phyloP scores from a whole-genome alignment of 805 yeast genomes.

The Groenewaldozyma salmanticensis region DNA sequence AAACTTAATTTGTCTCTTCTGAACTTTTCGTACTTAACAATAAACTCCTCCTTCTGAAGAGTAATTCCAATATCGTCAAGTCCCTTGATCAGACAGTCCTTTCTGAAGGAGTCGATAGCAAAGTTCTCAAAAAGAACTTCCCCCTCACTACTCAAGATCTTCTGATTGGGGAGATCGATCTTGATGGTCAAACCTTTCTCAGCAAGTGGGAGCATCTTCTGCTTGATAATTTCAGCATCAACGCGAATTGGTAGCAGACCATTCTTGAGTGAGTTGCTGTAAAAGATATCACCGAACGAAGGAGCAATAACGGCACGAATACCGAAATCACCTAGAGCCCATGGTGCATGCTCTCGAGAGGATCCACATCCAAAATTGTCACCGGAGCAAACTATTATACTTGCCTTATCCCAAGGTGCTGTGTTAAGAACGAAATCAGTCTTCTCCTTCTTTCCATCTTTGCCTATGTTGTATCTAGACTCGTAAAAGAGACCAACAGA shows the following conservation, averaged over 20 bases:
- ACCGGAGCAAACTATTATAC: conserved; percentile 84
- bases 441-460: conserved; percentile 49
- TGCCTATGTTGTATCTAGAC: conserved; percentile 52
- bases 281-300: conserved; percentile 96
- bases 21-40: conserved; percentile 59
- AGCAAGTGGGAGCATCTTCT: conserved; percentile 74
- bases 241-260: conserved; percentile 88
- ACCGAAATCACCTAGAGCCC: conserved; percentile 98
- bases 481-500: conserved; percentile 85
- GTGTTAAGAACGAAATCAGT: conserved; percentile 91
- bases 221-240: conserved; percentile 63
- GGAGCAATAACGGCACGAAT: conserved; percentile 94
- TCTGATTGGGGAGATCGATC: conserved; percentile 81
- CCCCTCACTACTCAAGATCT: conserved; percentile 55
- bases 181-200: conserved; percentile 59
- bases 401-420: conserved; percentile 70
- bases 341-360: conserved; percentile 98
- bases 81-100: conserved; percentile 90
- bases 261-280: conserved; percentile 94
- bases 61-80: conserved; percentile 96
- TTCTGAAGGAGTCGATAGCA: conserved; percentile 85
- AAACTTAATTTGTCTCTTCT: conserved; percentile 81
- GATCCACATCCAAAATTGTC: conserved; percentile 99
- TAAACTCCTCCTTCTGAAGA: conserved; percentile 74
- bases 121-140: conserved; percentile 73